Conservation (phyloP, 1,284 basidiomycete genomes). For the Apiotrichum porosum region DNA sequence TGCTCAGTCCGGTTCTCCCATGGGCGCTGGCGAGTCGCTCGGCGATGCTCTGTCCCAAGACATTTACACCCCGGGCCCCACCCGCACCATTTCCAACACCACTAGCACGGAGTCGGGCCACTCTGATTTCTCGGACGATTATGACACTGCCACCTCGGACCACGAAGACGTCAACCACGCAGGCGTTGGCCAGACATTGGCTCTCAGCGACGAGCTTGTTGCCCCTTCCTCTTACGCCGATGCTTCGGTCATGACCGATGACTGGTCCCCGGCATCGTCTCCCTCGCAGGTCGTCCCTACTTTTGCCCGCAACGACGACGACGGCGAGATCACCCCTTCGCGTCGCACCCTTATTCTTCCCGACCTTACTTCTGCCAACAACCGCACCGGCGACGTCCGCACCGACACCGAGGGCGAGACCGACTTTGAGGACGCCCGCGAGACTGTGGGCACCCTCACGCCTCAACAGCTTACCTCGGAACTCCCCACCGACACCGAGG, state of each 20-base stretch:
- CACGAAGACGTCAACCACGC: slow-evolving; percentile 2
- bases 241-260: slow-evolving; percentile 36
- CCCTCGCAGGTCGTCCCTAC: slow-evolving; percentile 1
- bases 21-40: slow-evolving; percentile 15
- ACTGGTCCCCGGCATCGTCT: slow-evolving; percentile 22
- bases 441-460: slow-evolving; percentile 63
- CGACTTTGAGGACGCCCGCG: slow-evolving; percentile 75
- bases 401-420: slow-evolving; percentile 58
- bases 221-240: slow-evolving; percentile 26
- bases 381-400: slow-evolving; percentile 21
- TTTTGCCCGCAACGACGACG: no score
- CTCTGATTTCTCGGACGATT: neutral
- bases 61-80: neutral
- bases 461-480: slow-evolving; percentile 60
- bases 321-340: slow-evolving; percentile 37
- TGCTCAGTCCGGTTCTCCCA: no score
- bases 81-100: slow-evolving; percentile 1
- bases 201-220: slow-evolving; percentile 39
- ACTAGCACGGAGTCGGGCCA: neutral
- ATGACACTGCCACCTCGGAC: slow-evolving; percentile 3
- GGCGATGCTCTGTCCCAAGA: slow-evolving; percentile 17
- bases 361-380: slow-evolving; percentile 17
- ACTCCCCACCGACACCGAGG: slow-evolving; percentile 51
- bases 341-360: slow-evolving; percentile 30
- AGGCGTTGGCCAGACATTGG: slow-evolving; percentile 10